A percentile compares a stretch with the other conserved stretches of the same genome.
Conservation (phyloP, 78 protist genomes). For the Monocercomonoides exilis region DNA sequence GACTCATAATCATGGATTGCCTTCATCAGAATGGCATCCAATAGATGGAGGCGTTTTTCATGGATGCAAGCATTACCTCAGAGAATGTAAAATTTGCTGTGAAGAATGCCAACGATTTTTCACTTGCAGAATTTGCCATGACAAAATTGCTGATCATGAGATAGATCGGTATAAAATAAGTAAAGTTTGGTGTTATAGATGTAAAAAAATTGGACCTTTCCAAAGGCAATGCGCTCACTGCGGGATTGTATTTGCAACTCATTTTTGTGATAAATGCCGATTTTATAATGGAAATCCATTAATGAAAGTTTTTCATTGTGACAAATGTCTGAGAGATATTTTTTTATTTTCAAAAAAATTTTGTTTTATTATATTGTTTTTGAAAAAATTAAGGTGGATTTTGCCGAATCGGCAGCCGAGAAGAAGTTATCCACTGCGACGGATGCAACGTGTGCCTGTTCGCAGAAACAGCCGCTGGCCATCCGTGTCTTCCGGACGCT, state of each 20-base stretch:
- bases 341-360: too few relatives aligned
- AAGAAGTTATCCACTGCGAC: not conserved
- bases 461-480: not conserved
- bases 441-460: not conserved
- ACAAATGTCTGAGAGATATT: not conserved
- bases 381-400: not conserved
- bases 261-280: not conserved
- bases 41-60: too few relatives aligned
- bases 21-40: too few relatives aligned
- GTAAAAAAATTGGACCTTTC: not conserved
- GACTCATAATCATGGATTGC: too few relatives aligned
- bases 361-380: not conserved
- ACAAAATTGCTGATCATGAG: not conserved
- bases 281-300: not conserved
- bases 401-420: not conserved
- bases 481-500: not conserved
- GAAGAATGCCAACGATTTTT: not conserved
- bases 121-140: not conserved
- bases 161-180: not conserved
- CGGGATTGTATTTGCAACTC: not conserved
- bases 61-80: not conserved
- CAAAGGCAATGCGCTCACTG: not conserved
- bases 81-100: not conserved
- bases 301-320: not conserved
- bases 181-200: not conserved